Evolutionary conservation across 2,329 filamentous ascomycete genomes (phyloP), one percentile per base, ranked within the genome.

Genomic region (Colletotrichum lindemuthianum): DNA sequence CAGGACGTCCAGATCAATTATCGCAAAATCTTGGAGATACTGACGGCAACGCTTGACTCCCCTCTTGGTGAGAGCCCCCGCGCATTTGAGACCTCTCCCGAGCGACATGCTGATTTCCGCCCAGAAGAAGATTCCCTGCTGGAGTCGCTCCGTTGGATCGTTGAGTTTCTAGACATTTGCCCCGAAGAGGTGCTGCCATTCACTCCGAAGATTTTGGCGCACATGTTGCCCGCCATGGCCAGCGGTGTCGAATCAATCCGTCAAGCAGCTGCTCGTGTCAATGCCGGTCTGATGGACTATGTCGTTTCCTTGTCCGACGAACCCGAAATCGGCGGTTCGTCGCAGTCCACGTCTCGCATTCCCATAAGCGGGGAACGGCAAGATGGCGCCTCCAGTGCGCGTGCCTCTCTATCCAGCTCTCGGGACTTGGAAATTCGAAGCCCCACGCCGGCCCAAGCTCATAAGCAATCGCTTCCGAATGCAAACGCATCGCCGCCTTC

Each of bases 1-100:
- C 96, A 99, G 77, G 96, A 99, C 76, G 93, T 97, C 8, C 91
- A 96, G 64, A 92, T 99, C 67, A 95, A 98, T 76, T 92, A 97
- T 77, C 89, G 92, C 65, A 92, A 91, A 69, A 97, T 99, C 40
- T 80, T 99, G 51, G 92, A 96, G 70, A 99, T 98, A 58, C 79
- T 99, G 45, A 93, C 97, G 2, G 89, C 90, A 11, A 97, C 96
- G 68, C 84, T 99, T 48, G 92, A 97, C 71, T 92, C 92, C 15
- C 90, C 92, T 3, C 82, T 90, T 70, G 91, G 92, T 93, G 79
- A 71, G 81, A 24, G 24, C 24, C 24, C 24, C 24, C 24, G 24
- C 24, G 24, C 24, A 24, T 24, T 24, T 4, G 24, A 24, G 4
- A 24, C 24, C 24, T 4, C 15, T 43, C 11, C 15, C 41, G 13